Evolutionary conservation across 768 basidiomycete genomes (phyloP).

Genomic region (Amanita molliuscula): DNA sequence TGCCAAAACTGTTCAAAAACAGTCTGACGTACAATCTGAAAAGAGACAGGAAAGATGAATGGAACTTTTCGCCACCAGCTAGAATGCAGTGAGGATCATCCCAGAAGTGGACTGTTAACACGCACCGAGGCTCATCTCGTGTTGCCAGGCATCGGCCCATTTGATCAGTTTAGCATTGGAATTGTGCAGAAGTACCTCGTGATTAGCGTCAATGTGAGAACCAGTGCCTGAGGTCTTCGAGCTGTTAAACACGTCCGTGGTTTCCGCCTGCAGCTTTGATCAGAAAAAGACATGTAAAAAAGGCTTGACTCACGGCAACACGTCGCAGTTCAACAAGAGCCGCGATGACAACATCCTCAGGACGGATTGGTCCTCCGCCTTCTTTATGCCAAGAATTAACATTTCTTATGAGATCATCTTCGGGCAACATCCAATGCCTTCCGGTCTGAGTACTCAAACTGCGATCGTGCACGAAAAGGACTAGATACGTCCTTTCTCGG

Average conservation of each 20-base stretch:
- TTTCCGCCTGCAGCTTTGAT: constrained; percentile 46
- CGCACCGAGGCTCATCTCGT: constrained; percentile 62
- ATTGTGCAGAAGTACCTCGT: constrained; percentile 59
- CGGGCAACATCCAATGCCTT: constrained; percentile 81
- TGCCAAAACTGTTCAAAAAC: constrained; percentile 79
- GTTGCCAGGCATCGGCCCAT: constrained; percentile 66
- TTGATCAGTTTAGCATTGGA: constrained; percentile 64
- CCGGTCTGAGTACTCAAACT: constrained; percentile 83
- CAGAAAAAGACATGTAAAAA: neutral
- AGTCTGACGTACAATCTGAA: constrained; percentile 73
- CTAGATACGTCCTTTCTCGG: constrained; percentile 78
- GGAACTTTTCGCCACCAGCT: constrained; percentile 71
- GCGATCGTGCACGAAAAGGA: constrained; percentile 79
- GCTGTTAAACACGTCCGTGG: constrained; percentile 62
- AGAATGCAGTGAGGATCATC: constrained; percentile 8
- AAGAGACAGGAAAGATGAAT: constrained; percentile 62
- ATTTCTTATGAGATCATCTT: constrained; percentile 70
- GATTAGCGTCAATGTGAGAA: constrained; percentile 54
- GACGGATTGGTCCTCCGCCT: constrained; percentile 41
- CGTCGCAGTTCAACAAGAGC: constrained; percentile 71
- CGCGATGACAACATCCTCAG: constrained; percentile 74
- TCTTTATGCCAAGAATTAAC: constrained; percentile 63
- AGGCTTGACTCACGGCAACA: constrained; percentile 52
- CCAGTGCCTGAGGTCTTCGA: constrained; percentile 31
- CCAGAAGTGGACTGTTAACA: neutral